phyloP scores from a whole-genome alignment of 2,329 filamentous ascomycete species.

The Thelonectria blattea region DNA sequence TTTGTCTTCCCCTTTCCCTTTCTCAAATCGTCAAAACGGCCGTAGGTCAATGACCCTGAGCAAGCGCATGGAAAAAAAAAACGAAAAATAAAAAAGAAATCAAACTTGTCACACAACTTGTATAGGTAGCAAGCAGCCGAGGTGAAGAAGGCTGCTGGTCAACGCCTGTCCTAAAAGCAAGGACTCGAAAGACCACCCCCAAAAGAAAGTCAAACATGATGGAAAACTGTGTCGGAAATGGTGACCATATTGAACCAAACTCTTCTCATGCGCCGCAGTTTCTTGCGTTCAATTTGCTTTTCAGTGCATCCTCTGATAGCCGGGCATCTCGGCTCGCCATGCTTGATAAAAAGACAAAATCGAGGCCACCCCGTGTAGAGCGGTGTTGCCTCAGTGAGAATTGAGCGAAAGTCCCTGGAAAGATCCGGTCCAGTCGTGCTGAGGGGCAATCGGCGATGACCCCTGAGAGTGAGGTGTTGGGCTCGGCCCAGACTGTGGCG shows the following conservation, averaged over 20 bases:
- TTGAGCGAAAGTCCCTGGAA: conserved; percentile 79
- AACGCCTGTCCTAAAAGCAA: conserved; percentile 31
- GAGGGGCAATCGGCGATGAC: conserved; percentile 50
- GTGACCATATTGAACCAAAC: conserved; percentile 14
- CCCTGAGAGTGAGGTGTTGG: conserved; percentile 45
- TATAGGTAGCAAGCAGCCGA: conserved; percentile 8
- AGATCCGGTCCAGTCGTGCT: conserved; percentile 65
- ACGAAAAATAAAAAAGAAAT: conserved; percentile 26
- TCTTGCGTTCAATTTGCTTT: conserved; percentile 15
- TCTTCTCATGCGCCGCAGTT: conserved; percentile 19
- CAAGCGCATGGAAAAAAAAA: conserved; percentile 31
- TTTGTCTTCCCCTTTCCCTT: conserved; percentile 35
- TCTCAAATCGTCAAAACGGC: conserved; percentile 32
- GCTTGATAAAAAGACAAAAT: background rate
- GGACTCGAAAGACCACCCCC: conserved; percentile 25
- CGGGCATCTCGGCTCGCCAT: background rate
- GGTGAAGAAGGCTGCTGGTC: conserved; percentile 20
- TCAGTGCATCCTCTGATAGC: conserved; percentile 19
- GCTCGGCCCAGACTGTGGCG: conserved; percentile 47
- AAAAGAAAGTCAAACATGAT: background rate
- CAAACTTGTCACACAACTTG: conserved; percentile 29
- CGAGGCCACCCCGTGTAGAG: conserved; percentile 14
- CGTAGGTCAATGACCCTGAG: conserved; percentile 35
- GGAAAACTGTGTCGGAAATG: background rate
- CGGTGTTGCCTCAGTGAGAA: conserved; percentile 51